Conservation (phyloP, 2,329 filamentous ascomycete genomes). For the Pseudogymnoascus sp. region DNA sequence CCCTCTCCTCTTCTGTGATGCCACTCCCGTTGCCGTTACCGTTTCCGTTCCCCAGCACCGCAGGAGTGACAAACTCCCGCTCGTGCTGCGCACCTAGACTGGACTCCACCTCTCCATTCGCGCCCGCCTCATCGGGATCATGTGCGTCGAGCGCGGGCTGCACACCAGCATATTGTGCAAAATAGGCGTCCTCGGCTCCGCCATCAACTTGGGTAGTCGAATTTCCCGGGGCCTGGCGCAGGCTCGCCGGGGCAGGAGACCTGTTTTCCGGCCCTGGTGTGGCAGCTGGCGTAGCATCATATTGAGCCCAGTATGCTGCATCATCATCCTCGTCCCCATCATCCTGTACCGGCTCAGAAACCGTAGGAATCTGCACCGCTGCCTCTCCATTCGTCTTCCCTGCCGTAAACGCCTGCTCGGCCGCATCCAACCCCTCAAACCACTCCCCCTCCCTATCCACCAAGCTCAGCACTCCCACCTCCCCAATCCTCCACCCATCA, state of each 20-base stretch:
- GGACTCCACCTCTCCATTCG: constrained; percentile 33
- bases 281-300: constrained; percentile 60
- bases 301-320: constrained; percentile 72
- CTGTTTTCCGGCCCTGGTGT: constrained; percentile 48
- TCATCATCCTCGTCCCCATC: constrained; percentile 55
- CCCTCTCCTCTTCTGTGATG: neutral
- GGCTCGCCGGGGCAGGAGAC: constrained; percentile 49
- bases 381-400: neutral
- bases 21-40: constrained; percentile 18
- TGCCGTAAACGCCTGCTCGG: constrained; percentile 47
- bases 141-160: constrained; percentile 75
- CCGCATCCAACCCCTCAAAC: constrained; percentile 46
- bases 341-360: constrained; percentile 15
- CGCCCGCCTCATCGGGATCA: constrained; percentile 62
- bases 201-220: constrained; percentile 11
- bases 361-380: neutral
- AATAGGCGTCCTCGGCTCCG: constrained; percentile 60
- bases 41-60: constrained; percentile 18
- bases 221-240: constrained; percentile 16
- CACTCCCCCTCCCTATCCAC: constrained; percentile 44
- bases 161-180: constrained; percentile 66
- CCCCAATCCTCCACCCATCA: constrained; percentile 64
- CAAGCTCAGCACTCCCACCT: constrained; percentile 54
- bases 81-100: constrained; percentile 30
- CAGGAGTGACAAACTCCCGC: constrained; percentile 31